Evolutionary conservation across 331 rosid genomes (phyloP), one percentile per base, ranked within the genome.

Genomic region (Telfairia occidentalis): DNA sequence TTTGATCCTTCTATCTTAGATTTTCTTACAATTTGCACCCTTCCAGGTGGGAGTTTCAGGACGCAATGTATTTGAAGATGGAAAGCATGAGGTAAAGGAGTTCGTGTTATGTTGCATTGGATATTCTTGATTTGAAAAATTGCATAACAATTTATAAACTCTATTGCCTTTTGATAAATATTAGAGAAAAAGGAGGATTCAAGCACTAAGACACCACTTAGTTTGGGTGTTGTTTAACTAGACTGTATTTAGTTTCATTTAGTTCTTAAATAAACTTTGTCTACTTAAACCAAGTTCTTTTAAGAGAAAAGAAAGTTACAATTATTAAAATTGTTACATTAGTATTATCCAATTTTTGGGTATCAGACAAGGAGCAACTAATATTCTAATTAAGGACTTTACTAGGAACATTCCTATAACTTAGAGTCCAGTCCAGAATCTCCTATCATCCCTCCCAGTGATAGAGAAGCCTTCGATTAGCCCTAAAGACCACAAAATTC

Each of bases 1-100:
- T 70, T 43, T 29, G 0, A 70, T 23, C 40, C 78, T 48, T 78
- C 35, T 80, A 70, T 45, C 55, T 43, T 69, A 26, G 67, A 52
- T 32, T 70, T 53, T 74, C 45, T 80, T 63, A 66, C 45, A 6
- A 61, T 74, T 88, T 73, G 65, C 67, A 24, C 77, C 78, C 52
- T 46, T 70, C 10, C 64, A 86, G 86, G 87, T 82, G 70, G 87
- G 88, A 77, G 78, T 70, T 79, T 80, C 81, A 74, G 78, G 64
- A 11, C 76, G 49, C 35, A 76, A 74, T 60, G 73, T 80, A 32
- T 79, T 40, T 60, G 80, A 83, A 80, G 84, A 81, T 80, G 82
- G 81, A 52, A 82, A 83, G 13, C 77, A 71, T 60, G 84, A 71
- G 84, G 81, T 90, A 82, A 76, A 77, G 5, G 57, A 71, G 38